A percentile compares a stretch with the other conserved stretches of the same genome.
phyloP scores from a whole-genome alignment of 1,139 yeast species.

The Pichia sp. region DNA sequence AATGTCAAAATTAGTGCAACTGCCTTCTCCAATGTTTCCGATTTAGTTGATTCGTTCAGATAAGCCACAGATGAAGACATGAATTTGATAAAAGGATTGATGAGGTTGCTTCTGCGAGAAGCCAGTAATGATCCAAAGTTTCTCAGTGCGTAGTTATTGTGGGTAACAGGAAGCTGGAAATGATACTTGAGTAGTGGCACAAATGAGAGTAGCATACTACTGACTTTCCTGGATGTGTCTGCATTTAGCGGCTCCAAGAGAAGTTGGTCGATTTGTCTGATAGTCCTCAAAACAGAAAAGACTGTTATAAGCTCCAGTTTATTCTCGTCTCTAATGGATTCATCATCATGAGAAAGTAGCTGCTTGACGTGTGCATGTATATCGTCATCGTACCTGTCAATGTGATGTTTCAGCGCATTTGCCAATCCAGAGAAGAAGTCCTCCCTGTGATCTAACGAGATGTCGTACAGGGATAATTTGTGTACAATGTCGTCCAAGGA shows the following conservation, averaged over 20 bases:
- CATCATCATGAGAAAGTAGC: neutral
- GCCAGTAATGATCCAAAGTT: slow-evolving; percentile 21
- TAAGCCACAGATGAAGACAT: slow-evolving; percentile 10
- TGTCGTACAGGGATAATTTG: neutral
- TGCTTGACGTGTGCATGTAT: neutral
- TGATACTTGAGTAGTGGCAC: slow-evolving; percentile 22
- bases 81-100: slow-evolving; percentile 16
- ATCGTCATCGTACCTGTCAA: slow-evolving; percentile 2
- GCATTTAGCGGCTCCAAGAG: slow-evolving; percentile 8
- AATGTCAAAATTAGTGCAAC: slow-evolving; percentile 17
- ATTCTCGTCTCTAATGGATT: slow-evolving; percentile 12
- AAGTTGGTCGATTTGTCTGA: slow-evolving; percentile 13
- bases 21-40: slow-evolving; percentile 17
- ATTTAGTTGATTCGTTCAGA: slow-evolving; percentile 13
- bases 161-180: slow-evolving; percentile 21
- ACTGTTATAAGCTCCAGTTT: slow-evolving; percentile 22
- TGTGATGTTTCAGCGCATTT: neutral
- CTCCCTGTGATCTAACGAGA: no score
- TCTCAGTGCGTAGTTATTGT: slow-evolving; percentile 21
- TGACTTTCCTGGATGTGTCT: slow-evolving; percentile 11
- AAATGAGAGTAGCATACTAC: slow-evolving; percentile 13
- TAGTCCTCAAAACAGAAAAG: slow-evolving; percentile 16
- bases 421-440: no score
- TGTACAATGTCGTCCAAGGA: slow-evolving; percentile 1
- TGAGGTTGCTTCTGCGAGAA: slow-evolving; percentile 8